A percentile compares a stretch with the other conserved stretches of the same genome.
Conservation (phyloP, 495 filamentous ascomycete genomes). For the Margaritispora aquatica region DNA sequence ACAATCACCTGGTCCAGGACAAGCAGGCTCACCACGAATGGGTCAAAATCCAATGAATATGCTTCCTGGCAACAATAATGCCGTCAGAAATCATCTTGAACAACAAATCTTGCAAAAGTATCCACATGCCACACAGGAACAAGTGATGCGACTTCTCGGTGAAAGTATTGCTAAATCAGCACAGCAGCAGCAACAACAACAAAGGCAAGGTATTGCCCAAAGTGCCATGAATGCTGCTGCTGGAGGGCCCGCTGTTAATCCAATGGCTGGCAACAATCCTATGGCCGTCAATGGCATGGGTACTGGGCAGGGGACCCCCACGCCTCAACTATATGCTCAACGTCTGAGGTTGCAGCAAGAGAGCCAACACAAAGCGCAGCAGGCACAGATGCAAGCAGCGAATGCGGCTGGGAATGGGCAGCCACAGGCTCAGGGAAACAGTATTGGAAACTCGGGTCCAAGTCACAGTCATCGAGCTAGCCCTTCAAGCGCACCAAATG, state of each 20-base stretch:
- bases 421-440: constrained; percentile 1
- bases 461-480: constrained; percentile 19
- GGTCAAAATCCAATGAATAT: constrained; percentile 29
- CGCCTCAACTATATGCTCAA: constrained; percentile 69
- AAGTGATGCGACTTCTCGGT: constrained; percentile 53
- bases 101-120: constrained; percentile 34
- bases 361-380: constrained; percentile 10
- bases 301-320: constrained; percentile 35
- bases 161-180: constrained; percentile 40
- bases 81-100: constrained; percentile 31
- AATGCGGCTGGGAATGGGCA: constrained; percentile 1
- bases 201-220: constrained; percentile 24
- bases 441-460: constrained; percentile 8
- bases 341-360: constrained; percentile 66
- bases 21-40: constrained; percentile 23
- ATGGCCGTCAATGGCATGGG: constrained; percentile 33
- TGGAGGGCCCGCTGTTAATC: constrained; percentile 18
- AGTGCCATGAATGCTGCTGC: constrained; percentile 59
- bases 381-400: constrained; percentile 3
- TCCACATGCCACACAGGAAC: constrained; percentile 50
- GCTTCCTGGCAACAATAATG: constrained; percentile 14
- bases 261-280: constrained; percentile 25
- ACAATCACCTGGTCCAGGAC: constrained; percentile 23
- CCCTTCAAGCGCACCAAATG: constrained; percentile 14
- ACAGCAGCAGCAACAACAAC: constrained; percentile 35